Percentiles rank a stretch among this genome's conserved stretches.
Conservation (phyloP, 2,329 filamentous ascomycete genomes). For the Microdochium paspali region DNA sequence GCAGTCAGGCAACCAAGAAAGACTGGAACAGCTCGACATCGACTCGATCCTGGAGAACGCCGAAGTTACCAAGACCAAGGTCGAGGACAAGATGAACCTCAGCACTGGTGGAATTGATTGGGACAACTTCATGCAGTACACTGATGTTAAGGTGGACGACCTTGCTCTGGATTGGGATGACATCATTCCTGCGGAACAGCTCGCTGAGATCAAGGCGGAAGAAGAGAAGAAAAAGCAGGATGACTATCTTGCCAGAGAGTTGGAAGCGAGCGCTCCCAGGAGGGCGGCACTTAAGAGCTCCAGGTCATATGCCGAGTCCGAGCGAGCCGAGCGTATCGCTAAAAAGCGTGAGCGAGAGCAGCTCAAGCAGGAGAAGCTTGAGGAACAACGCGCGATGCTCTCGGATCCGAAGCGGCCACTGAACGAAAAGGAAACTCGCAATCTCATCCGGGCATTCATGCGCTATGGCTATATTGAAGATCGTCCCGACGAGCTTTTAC, state of each 20-base stretch:
- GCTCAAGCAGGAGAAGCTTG: slow-evolving; percentile 62
- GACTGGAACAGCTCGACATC: slow-evolving; percentile 93
- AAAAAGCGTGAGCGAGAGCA: slow-evolving; percentile 59
- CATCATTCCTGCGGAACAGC: slow-evolving; percentile 89
- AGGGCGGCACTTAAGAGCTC: slow-evolving; percentile 55
- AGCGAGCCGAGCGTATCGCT: slow-evolving; percentile 53
- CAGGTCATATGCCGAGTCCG: slow-evolving; percentile 40
- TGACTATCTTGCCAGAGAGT: slow-evolving; percentile 69
- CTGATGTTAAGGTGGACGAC: slow-evolving; percentile 89
- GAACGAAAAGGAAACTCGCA: slow-evolving; percentile 84
- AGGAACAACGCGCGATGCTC: slow-evolving; percentile 64
- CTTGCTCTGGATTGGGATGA: slow-evolving; percentile 85
- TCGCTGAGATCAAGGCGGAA: slow-evolving; percentile 81
- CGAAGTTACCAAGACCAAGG: slow-evolving; percentile 92
- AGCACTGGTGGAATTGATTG: slow-evolving; percentile 78
- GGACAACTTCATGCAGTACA: slow-evolving; percentile 96
- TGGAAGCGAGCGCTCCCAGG: slow-evolving; percentile 79
- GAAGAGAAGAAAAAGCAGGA: slow-evolving; percentile 80
- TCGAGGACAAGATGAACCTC: slow-evolving; percentile 82
- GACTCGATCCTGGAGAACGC: slow-evolving; percentile 95
- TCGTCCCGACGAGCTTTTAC: slow-evolving; percentile 75
- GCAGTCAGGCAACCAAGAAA: slow-evolving; percentile 91
- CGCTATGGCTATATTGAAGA: slow-evolving; percentile 87
- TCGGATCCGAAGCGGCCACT: slow-evolving; percentile 83
- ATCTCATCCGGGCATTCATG: slow-evolving; percentile 83